Base-by-base conservation (phyloP, 1,139 yeast species). In the Hyphopichia khmerensis region DNA sequence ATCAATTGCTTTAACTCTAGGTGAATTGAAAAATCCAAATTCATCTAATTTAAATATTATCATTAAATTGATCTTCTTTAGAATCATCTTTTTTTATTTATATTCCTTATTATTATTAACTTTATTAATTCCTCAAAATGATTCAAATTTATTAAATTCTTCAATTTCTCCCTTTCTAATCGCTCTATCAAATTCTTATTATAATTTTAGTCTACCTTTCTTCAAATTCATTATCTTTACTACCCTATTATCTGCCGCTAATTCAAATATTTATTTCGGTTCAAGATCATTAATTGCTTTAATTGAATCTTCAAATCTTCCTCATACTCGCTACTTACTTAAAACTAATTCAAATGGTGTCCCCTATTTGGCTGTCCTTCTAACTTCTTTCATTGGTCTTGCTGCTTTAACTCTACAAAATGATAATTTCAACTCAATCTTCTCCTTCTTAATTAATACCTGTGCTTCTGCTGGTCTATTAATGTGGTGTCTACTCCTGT, bases 1-100 rank as follows among this genome's bases (percentile, higher is more conserved):
- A 50, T 64, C 72, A 49, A 63, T 69, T 40, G 72, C 72, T 21
- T 57, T 55, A 8, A 48, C 56, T 23, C 46, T 58, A 3, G 61
- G 60, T 2, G 62, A 57, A 40, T 48, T 51, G 14, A 29, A 42
- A 32, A 36, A 53, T 39, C 64, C 65, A 24, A 39, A 39, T 14
- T 35, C 40, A 15, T 40, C 35, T 17, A 40, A 37, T 41, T 33
- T 56, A 47, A 42, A 50, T 16, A 40, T 40, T 33, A 49, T 57
- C 2, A 54, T 50, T 33, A 50, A 45, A 36, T 48, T 47, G 24
- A 49, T 55, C 10, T 46, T 53, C 18, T 29, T 45, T 19, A 43
- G 60, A 31, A 54, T 57, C 17, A 27, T 52, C 9, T 36, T 52
- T 10, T 53, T 54, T 36, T 56, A 55, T 36, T 43, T 57, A 17